These are phyloP conservation scores for Candida anutae DNA, from an alignment of 1,139 yeast genomes.

Conservation along the genomic window DNA sequence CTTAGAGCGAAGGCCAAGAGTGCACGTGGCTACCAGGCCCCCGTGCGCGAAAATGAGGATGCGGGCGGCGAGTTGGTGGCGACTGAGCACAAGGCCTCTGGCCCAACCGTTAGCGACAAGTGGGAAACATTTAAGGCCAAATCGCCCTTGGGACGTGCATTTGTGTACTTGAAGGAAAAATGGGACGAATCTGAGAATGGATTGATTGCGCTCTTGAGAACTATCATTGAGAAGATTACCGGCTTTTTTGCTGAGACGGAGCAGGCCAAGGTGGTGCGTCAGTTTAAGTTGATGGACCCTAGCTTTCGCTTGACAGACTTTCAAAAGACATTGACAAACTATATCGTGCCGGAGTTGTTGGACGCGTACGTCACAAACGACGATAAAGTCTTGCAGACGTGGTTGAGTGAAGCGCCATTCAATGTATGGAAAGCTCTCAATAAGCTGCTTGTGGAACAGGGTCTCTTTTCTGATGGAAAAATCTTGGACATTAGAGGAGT, in stretches of 20 bases:
- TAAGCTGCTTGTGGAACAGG: conserved; percentile 88
- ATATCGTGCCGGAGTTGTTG: conserved; percentile 87
- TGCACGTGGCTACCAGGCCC: conserved; percentile 40
- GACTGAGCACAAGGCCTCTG: conserved; percentile 69
- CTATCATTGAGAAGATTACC: conserved; percentile 71
- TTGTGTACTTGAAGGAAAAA: conserved; percentile 56
- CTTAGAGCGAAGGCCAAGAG: conserved; percentile 61
- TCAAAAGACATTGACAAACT: conserved; percentile 79
- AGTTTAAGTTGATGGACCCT: conserved; percentile 88
- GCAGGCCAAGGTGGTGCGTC: conserved; percentile 80
- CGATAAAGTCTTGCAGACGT: conserved; percentile 66
- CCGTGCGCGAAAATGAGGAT: conserved; percentile 72
- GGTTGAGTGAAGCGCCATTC: conserved; percentile 97
- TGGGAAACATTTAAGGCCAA: conserved; percentile 64
- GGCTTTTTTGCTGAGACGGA: conserved; percentile 95
- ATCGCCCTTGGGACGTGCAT: conserved; percentile 60
- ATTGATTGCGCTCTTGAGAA: conserved; percentile 71
- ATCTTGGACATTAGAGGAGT: conserved; percentile 94
- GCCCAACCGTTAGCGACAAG: conserved; percentile 63
- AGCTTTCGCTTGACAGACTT: conserved; percentile 74
- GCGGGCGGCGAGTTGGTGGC: conserved; percentile 81
- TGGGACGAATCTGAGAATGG: conserved; percentile 98
- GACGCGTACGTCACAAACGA: conserved; percentile 96
- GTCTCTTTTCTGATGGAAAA: conserved; percentile 83
- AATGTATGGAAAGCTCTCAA: conserved; percentile 93